A percentile compares a stretch with the other conserved stretches of the same genome.
phyloP scores from a whole-genome alignment of 2,329 filamentous ascomycete species.

The Thelonectria discophora region DNA sequence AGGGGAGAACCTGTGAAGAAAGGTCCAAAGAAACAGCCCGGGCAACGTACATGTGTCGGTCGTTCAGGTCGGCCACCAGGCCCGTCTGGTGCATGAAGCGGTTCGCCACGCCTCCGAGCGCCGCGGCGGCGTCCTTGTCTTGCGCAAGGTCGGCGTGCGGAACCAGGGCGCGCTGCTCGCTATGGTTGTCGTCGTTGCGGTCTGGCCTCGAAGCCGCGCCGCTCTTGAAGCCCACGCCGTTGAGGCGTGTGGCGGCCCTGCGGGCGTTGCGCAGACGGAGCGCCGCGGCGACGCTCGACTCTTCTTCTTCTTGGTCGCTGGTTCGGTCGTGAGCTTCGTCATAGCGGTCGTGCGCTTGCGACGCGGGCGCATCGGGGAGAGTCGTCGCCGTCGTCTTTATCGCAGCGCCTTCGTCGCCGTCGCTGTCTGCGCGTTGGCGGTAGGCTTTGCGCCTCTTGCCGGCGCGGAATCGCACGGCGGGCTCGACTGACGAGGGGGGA shows the following conservation, averaged over 20 bases:
- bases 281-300: slow-evolving; percentile 54
- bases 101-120: slow-evolving; percentile 43
- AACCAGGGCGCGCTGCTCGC: slow-evolving; percentile 47
- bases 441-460: slow-evolving; percentile 69
- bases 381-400: background rate
- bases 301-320: too few relatives aligned
- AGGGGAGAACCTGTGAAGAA: slow-evolving; percentile 7
- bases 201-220: slow-evolving; percentile 40
- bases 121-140: slow-evolving; percentile 21
- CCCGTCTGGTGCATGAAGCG: slow-evolving; percentile 80
- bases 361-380: slow-evolving; percentile 13
- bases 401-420: slow-evolving; percentile 17
- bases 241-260: slow-evolving; percentile 51
- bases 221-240: slow-evolving; percentile 66
- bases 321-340: slow-evolving; percentile 9
- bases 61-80: slow-evolving; percentile 68
- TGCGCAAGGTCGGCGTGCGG: slow-evolving; percentile 43
- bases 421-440: slow-evolving; percentile 58
- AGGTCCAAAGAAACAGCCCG: slow-evolving; percentile 4
- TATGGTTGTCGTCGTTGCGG: slow-evolving; percentile 9
- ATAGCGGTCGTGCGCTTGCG: slow-evolving; percentile 15
- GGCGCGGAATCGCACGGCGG: slow-evolving; percentile 60
- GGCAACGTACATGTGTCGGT: slow-evolving; percentile 79
- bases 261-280: slow-evolving; percentile 63
- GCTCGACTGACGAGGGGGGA: slow-evolving; percentile 30